Evolutionary conservation across 768 basidiomycete genomes (phyloP).

Genomic region (Agaricus blazei): DNA sequence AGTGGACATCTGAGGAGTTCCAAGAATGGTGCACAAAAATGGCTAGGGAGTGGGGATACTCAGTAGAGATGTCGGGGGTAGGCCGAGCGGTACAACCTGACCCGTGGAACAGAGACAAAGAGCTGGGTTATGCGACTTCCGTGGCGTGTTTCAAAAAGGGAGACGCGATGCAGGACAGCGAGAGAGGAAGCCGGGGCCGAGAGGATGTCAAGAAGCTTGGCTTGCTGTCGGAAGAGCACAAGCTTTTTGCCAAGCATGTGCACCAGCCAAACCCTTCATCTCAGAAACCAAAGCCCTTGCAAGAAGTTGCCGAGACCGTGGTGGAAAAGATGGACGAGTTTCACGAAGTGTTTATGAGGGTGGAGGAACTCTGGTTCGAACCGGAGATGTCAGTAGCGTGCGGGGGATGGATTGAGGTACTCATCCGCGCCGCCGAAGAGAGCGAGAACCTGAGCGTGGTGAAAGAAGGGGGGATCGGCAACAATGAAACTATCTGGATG

Average conservation of each 20-base stretch:
- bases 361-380: conserved; percentile 50
- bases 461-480: conserved; percentile 27
- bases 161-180: conserved; percentile 17
- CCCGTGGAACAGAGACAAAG: conserved; percentile 65
- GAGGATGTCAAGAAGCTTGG: conserved; percentile 21
- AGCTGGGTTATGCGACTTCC: conserved; percentile 61
- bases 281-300: conserved; percentile 32
- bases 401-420: conserved; percentile 57
- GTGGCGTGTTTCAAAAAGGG: conserved; percentile 57
- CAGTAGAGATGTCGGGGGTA: conserved; percentile 52
- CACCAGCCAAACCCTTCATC: conserved; percentile 49
- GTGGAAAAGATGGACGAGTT: conserved; percentile 50
- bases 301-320: conserved; percentile 45
- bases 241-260: conserved; percentile 39
- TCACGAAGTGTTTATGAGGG: conserved; percentile 40
- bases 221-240: conserved; percentile 31
- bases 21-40: conserved; percentile 48
- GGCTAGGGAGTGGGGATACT: conserved; percentile 70
- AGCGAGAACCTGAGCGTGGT: conserved; percentile 34
- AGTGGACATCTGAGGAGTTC: conserved; percentile 83
- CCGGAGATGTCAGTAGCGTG: conserved; percentile 41
- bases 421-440: conserved; percentile 42
- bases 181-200: conserved; percentile 35
- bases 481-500: conserved; percentile 32
- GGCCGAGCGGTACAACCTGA: conserved; percentile 58